Base-by-base conservation (phyloP, 768 basidiomycete species). In the Panaeolus cyanescens region DNA sequence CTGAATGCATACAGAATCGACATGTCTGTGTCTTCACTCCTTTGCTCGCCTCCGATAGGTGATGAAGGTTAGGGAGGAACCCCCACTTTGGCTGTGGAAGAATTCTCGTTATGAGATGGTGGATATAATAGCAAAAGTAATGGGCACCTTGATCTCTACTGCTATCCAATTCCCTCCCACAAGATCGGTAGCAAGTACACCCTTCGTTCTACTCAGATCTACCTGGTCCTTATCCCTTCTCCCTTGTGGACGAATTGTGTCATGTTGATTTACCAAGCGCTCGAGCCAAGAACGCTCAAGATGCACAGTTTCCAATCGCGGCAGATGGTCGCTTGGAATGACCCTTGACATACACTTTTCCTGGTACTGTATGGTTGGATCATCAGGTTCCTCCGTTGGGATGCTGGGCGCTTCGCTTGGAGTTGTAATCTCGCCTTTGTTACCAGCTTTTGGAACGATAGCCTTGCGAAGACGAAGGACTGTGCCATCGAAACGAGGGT, bases 21-120 rank as follows among this genome's bases (percentile, higher is more conserved):
- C 95, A 96, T 15, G 91, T 89, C 36, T 73, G 75, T 6, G 79
- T 79, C 79, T 98, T 98, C 65, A 86, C 74, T 1, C 68, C 61
- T 13, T 73, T 79, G 1, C 88, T 90, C 36, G 76, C 74, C 3
- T 79, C 66, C 5, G 93, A 90, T 34, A 95, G 79, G 73, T 89
- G 81, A 2, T 68, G 64, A 5, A 81, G 69, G 32, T 79, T 80
- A 2, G 96, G 95, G 36, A 98, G 74, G 74, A 99, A 97, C 3
- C 88, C 94, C 96, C 96, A 99, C 80, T 99, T 99, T 32, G 96
- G 96, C 96, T 97, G 70, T 4, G 32, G 58, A 17, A 61, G 33
- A 58, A 25, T 22, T 28, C 9, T 28, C 31, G 15, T 30, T 54
- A 31, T 34, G 50, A 2, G 9, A 56, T 2, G 28, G 32, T 20